These are phyloP conservation scores for Neonectria sp. DNA, from an alignment of 2,329 filamentous ascomycete genomes.

Conservation along the genomic window DNA sequence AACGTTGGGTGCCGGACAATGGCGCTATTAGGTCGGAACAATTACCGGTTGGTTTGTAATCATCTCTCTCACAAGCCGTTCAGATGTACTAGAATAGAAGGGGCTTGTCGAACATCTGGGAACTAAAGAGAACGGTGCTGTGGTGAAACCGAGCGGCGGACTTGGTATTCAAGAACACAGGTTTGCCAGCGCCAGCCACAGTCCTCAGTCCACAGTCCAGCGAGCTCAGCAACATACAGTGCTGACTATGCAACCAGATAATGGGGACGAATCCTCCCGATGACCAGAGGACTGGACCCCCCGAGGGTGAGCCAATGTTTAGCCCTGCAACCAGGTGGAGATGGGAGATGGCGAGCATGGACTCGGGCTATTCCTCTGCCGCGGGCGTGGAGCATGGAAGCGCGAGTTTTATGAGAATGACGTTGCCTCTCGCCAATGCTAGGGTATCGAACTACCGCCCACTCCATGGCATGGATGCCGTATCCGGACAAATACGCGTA, in stretches of 20 bases:
- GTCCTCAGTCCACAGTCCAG: not conserved
- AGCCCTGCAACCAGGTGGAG: slow-evolving; percentile 17
- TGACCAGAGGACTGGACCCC: slow-evolving; percentile 2
- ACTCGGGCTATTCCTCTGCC: slow-evolving; percentile 20
- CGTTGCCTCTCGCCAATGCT: not conserved
- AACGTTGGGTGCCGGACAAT: not conserved
- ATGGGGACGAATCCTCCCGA: slow-evolving; percentile 23
- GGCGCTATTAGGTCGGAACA: not conserved
- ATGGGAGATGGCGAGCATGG: slow-evolving; percentile 9
- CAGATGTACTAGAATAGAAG: not conserved
- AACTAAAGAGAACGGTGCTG: not conserved
- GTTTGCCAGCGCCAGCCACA: not conserved
- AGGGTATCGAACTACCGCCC: not conserved
- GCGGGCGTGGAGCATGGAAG: slow-evolving; percentile 7
- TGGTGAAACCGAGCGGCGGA: not conserved
- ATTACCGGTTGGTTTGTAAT: not conserved
- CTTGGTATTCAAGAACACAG: not conserved
- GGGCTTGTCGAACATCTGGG: not conserved
- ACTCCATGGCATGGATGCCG: not conserved
- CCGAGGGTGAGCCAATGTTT: not conserved
- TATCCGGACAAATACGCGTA: not conserved
- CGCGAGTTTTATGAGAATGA: slow-evolving; percentile 8
- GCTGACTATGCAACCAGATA: slow-evolving; percentile 6
- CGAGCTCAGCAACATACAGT: not conserved
- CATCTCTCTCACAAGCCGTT: not conserved